Percentiles rank a stretch among this genome's conserved stretches.
Evolutionary conservation across 2,329 filamentous ascomycete genomes (phyloP).

Genomic region (Byssoonygena ceratinophila): DNA sequence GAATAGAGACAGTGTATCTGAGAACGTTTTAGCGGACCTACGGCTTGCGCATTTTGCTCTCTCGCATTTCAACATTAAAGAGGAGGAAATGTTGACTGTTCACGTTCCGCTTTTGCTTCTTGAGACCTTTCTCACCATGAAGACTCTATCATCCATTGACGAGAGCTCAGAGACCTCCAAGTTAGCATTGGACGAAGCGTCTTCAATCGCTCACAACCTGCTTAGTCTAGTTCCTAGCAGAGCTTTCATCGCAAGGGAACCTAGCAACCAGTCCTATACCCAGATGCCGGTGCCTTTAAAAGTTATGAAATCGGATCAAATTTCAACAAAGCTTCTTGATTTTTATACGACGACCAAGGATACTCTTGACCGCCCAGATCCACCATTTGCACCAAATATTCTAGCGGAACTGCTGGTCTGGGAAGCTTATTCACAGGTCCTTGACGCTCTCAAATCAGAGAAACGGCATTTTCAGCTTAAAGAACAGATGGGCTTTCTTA

Average conservation of each 20-base stretch:
- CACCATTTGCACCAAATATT: conserved; percentile 49
- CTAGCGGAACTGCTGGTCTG: conserved; percentile 54
- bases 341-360: conserved; percentile 64
- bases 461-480: conserved; percentile 39
- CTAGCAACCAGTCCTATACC: background rate
- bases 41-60: conserved; percentile 72
- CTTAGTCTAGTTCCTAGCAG: conserved; percentile 56
- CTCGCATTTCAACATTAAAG: conserved; percentile 77
- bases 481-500: conserved; percentile 50
- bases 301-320: conserved; percentile 27
- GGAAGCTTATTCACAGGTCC: conserved; percentile 41
- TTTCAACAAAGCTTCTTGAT: conserved; percentile 50
- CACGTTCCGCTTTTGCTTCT: conserved; percentile 70
- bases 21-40: conserved; percentile 52
- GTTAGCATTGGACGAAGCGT: conserved; percentile 25
- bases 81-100: conserved; percentile 86
- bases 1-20: conserved; percentile 30
- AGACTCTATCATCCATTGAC: conserved; percentile 24
- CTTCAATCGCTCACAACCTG: conserved; percentile 45
- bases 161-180: conserved; percentile 4
- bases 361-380: conserved; percentile 51
- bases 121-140: conserved; percentile 46
- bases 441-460: conserved; percentile 24
- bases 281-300: background rate
- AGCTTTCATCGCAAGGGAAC: conserved; percentile 39